These are phyloP conservation scores for Plasmopara halstedii DNA, from an alignment of 352 stramenopile species.

Conservation along the genomic window DNA sequence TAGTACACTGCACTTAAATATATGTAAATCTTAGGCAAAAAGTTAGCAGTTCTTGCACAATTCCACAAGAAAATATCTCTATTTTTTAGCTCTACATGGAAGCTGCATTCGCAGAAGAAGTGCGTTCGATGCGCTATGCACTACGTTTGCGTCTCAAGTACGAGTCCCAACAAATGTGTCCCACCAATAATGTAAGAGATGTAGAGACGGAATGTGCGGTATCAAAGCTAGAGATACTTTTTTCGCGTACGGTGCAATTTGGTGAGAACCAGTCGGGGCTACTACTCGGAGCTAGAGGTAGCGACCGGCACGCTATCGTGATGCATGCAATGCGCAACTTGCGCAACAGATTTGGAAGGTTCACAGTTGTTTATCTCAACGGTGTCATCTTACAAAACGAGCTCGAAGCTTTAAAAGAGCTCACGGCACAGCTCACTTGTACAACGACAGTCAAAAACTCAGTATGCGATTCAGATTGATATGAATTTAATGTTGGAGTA, in stretches of 20 bases:
- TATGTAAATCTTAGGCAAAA: no score
- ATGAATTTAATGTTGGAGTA: background rate
- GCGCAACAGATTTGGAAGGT: slow-evolving; percentile 24
- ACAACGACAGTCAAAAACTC: slow-evolving; percentile 53
- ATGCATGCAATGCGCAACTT: slow-evolving; percentile 43
- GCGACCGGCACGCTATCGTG: slow-evolving; percentile 43
- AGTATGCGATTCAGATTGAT: slow-evolving; percentile 12
- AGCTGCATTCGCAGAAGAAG: slow-evolving; percentile 4
- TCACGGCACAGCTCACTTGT: slow-evolving; percentile 56
- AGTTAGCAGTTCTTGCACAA: no score
- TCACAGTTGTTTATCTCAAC: slow-evolving; percentile 69
- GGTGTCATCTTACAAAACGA: slow-evolving; percentile 75
- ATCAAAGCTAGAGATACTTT: slow-evolving; percentile 44
- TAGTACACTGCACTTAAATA: no score
- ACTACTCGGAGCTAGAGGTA: slow-evolving; percentile 52
- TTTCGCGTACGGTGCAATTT: slow-evolving; percentile 57
- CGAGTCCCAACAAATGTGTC: slow-evolving; percentile 4
- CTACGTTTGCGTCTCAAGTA: slow-evolving; percentile 34
- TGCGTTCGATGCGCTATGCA: slow-evolving; percentile 29
- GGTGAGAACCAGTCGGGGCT: slow-evolving; percentile 77
- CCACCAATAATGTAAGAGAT: background rate
- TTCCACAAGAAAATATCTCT: no score
- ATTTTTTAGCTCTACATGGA: background rate
- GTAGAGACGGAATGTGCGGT: slow-evolving; percentile 4
- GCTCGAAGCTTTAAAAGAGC: slow-evolving; percentile 80